Conservation (phyloP, 306 rosid species). For the Lupinus albus region DNA sequence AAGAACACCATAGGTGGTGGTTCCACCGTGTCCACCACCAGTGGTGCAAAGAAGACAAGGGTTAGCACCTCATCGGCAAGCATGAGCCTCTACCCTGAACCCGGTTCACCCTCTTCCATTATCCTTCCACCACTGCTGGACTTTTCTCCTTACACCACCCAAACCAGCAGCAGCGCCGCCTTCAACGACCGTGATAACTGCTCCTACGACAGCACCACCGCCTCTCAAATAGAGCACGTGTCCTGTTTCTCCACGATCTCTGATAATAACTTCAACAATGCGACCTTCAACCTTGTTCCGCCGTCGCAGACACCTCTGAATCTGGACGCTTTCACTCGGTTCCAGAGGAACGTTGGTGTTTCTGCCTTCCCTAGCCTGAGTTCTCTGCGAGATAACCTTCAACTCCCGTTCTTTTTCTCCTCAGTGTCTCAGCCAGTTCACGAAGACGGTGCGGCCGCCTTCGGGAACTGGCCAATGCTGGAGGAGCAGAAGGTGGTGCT, state of each 20-base stretch:
- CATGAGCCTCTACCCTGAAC: constrained; percentile 55
- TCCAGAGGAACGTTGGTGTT: constrained; percentile 56
- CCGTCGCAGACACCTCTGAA: constrained; percentile 3
- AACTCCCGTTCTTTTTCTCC: constrained; percentile 60
- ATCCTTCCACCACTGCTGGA: constrained; percentile 91
- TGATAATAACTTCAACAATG: constrained; percentile 38
- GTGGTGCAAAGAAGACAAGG: constrained; percentile 54
- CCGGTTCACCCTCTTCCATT: constrained; percentile 80
- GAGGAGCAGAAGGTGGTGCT: constrained; percentile 48
- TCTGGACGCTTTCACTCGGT: constrained; percentile 45
- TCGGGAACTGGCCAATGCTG: constrained; percentile 50
- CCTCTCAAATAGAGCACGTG: constrained; percentile 87
- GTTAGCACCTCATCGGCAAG: constrained; percentile 36
- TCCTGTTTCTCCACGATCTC: constrained; percentile 98
- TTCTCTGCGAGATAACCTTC: constrained; percentile 86
- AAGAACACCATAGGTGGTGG: constrained; percentile 52
- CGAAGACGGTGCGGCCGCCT: constrained; percentile 30
- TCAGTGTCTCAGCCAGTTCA: constrained; percentile 38
- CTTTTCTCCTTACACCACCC: constrained; percentile 55
- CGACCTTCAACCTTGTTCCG: constrained; percentile 42
- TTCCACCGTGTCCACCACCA: constrained; percentile 32
- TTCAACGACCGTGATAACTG: constrained; percentile 58
- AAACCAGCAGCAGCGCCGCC: background rate
- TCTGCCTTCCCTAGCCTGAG: constrained; percentile 82
- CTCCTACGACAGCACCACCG: constrained; percentile 55